Percentiles rank a stretch among this genome's conserved stretches.
Evolutionary conservation across 768 basidiomycete genomes (phyloP).

Genomic region (Pulveroboletus ravenelii): DNA sequence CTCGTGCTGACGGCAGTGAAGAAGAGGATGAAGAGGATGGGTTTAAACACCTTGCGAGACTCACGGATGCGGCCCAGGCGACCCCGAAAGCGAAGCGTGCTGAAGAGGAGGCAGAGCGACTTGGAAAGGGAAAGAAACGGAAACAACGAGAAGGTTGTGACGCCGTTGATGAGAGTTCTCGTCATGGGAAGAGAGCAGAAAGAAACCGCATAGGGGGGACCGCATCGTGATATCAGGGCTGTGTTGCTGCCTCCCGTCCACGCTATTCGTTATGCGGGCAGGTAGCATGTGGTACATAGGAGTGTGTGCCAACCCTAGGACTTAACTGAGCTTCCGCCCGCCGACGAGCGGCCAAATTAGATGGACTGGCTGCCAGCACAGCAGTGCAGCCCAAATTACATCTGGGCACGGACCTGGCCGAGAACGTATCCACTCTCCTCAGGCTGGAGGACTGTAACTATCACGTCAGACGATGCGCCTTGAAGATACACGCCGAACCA

Average conservation of each 20-base stretch:
- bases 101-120: constrained; percentile 25
- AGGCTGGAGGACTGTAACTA: too few species aligned
- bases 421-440: too few species aligned
- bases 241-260: not conserved
- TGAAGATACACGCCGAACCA: too few species aligned
- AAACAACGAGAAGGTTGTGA: constrained; percentile 23
- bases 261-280: not conserved
- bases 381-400: too few species aligned
- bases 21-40: constrained; percentile 23
- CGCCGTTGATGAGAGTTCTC: constrained; percentile 4
- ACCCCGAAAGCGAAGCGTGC: constrained; percentile 21
- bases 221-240: constrained; percentile 3
- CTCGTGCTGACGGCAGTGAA: constrained; percentile 2
- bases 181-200: constrained; percentile 6
- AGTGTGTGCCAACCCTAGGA: too few species aligned
- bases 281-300: not conserved
- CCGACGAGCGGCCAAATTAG: too few species aligned
- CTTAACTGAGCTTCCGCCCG: too few species aligned
- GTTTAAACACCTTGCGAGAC: constrained; percentile 28
- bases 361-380: too few species aligned
- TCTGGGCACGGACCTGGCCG: too few species aligned
- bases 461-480: too few species aligned
- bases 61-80: constrained; percentile 28
- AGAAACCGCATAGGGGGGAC: constrained; percentile 14
- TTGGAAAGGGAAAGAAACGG: constrained; percentile 29